These are phyloP conservation scores for Ophiostoma perfectum DNA, from an alignment of 2,329 filamentous ascomycete genomes.

Conservation along the genomic window DNA sequence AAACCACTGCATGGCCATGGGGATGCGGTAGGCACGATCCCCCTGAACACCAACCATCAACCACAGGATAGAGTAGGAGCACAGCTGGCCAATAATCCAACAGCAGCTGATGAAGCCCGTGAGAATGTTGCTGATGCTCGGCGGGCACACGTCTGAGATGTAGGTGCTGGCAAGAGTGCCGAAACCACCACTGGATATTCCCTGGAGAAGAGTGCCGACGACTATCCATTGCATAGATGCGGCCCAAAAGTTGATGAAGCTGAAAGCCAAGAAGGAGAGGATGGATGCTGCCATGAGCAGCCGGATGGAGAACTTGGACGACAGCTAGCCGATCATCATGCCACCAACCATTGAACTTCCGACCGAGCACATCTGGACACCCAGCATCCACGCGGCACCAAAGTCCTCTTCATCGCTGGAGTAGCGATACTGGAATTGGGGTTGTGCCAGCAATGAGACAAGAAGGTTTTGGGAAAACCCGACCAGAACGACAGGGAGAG, in stretches of 20 bases:
- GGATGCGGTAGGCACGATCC: slow-evolving; percentile 27
- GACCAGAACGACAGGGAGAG: slow-evolving; percentile 27
- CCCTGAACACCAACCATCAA: slow-evolving; percentile 18
- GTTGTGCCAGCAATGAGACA: slow-evolving; percentile 28
- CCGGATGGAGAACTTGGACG: slow-evolving; percentile 22
- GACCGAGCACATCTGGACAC: slow-evolving; percentile 26
- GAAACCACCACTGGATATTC: slow-evolving; percentile 27
- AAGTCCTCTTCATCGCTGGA: slow-evolving; percentile 26
- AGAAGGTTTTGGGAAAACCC: slow-evolving; percentile 28
- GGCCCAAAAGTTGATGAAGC: slow-evolving; percentile 26
- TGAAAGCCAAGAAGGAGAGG: slow-evolving; percentile 20
- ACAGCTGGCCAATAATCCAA: slow-evolving; percentile 26
- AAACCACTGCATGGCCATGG: slow-evolving; percentile 27
- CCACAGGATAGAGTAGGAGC: slow-evolving; percentile 26
- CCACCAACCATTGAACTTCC: slow-evolving; percentile 26
- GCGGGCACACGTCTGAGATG: slow-evolving; percentile 28
- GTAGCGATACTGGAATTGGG: slow-evolving; percentile 29
- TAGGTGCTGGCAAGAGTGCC: slow-evolving; percentile 27
- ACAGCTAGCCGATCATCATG: slow-evolving; percentile 26
- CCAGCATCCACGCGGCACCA: slow-evolving; percentile 26
- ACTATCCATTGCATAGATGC: slow-evolving; percentile 25
- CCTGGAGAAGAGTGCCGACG: slow-evolving; percentile 26
- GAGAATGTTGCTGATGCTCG: slow-evolving; percentile 22
- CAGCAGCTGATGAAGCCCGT: slow-evolving; percentile 28
- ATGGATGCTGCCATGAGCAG: slow-evolving; percentile 22